Evolutionary conservation across 1,139 yeast species (phyloP), one percentile per base, ranked within the genome.

Genomic region (Zygotorulaspora mrakii): DNA sequence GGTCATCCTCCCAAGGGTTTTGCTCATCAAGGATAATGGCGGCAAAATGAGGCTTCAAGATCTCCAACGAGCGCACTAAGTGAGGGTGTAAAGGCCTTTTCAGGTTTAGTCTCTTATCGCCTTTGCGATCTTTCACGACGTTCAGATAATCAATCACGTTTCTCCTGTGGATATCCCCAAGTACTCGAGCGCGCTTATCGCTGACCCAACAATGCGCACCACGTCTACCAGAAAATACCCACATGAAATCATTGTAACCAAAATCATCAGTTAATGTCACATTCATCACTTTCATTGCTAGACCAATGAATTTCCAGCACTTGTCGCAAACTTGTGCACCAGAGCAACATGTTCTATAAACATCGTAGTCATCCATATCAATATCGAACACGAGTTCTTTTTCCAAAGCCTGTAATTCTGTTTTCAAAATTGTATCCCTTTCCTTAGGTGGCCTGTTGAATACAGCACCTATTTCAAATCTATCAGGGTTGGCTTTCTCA

Each of bases 121-220:
- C 51, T 2, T 66, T 69, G 55, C 66, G 73, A 26, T 77, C 74
- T 34, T 81, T 79, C 48, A 85, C 69, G 0, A 89, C 80, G 54
- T 86, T 94, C 56, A 94, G 65, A 59, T 91, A 91, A 49, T 85
- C 89, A 23, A 89, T 81, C 9, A 91, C 74, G 1, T 95, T 79
- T 50, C 82, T 72, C 53, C 99, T 74, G 42, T 77, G 76, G 3
- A 67, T 54, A 59, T 94, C 98, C 53, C 77, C 85, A 49, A 91
- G 66, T 2, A 64, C 59, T 42, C 96, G 70, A 0, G 96, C 96
- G 36, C 89, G 69, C 39, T 76, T 66, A 60, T 94, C 98, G 63
- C 96, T 85, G 17, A 91, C 74, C 99, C 99, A 91, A 54, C 97
- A 94, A 71, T 91, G 99, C 17, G 95, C 96, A 63, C 99, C 99